These are phyloP conservation scores for Cyclocybe aegerita DNA, from an alignment of 768 basidiomycete species.

Conservation along the genomic window DNA sequence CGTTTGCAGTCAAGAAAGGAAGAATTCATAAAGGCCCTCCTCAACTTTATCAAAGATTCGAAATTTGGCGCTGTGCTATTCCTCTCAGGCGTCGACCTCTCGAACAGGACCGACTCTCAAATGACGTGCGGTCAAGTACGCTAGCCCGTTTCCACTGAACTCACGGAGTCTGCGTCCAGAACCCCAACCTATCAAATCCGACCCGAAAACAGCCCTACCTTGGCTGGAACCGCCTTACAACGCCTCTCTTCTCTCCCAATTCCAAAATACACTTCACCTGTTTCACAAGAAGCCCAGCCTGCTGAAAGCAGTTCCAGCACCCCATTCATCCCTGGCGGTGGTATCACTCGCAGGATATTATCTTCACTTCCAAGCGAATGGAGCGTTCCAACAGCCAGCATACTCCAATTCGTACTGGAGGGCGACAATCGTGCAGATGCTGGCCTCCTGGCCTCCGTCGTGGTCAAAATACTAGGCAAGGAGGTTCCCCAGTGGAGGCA, in stretches of 20 bases:
- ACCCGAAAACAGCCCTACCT: constrained; percentile 41
- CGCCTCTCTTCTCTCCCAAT: constrained; percentile 47
- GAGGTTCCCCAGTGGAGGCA: constrained; percentile 52
- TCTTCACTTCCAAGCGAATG: constrained; percentile 50
- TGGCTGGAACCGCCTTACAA: constrained; percentile 44
- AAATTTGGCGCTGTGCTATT: constrained; percentile 56
- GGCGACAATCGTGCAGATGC: constrained; percentile 83
- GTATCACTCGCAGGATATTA: constrained; percentile 67
- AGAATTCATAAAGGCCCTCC: constrained; percentile 57
- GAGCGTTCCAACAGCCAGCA: constrained; percentile 52
- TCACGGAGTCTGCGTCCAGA: constrained; percentile 29
- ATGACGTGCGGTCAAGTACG: constrained; percentile 56
- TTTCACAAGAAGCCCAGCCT: constrained; percentile 29
- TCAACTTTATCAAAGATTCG: constrained; percentile 54
- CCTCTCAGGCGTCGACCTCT: constrained; percentile 73
- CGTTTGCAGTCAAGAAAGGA: constrained; percentile 59
- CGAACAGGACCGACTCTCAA: constrained; percentile 73
- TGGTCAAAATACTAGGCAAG: constrained; percentile 45
- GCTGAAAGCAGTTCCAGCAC: constrained; percentile 32
- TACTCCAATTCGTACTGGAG: constrained; percentile 78
- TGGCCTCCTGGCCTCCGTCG: constrained; percentile 53
- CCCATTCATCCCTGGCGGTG: constrained; percentile 81
- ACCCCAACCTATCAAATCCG: constrained; percentile 64
- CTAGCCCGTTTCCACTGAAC: not conserved
- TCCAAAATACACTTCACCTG: constrained; percentile 52